A percentile compares a stretch with the other conserved stretches of the same genome.
These are phyloP conservation scores for Centella asiatica DNA, from an alignment of 129 eudicot species.

Conservation along the genomic window DNA sequence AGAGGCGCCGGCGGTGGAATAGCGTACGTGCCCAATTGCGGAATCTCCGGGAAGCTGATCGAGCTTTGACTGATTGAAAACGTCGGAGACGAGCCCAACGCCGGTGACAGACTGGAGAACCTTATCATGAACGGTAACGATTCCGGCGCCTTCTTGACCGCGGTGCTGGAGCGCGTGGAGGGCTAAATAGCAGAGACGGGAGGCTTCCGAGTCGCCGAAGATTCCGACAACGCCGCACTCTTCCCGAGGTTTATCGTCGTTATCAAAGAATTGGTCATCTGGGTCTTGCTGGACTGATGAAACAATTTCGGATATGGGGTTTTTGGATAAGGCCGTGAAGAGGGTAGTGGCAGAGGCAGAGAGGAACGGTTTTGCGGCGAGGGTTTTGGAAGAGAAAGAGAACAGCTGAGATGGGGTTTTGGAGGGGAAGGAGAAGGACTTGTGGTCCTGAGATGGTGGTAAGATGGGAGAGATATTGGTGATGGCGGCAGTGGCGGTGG, in stretches of 20 bases:
- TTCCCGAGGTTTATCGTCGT: constrained; percentile 36
- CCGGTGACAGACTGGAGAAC: constrained; percentile 29
- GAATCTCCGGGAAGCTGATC: constrained; percentile 33
- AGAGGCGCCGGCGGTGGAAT: constrained; percentile 39
- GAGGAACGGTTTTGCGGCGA: constrained; percentile 8
- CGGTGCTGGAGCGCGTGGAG: constrained; percentile 58
- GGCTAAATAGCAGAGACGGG: constrained; percentile 38
- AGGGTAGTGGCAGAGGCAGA: constrained; percentile 6
- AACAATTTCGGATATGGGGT: constrained; percentile 21
- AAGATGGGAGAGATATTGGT: constrained; percentile 1
- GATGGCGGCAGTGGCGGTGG: no score
- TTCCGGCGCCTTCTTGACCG: constrained; percentile 53
- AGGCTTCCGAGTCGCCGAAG: constrained; percentile 45
- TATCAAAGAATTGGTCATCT: background rate
- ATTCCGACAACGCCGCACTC: constrained; percentile 60
- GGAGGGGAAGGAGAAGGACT: constrained; percentile 5
- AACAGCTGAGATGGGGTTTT: background rate
- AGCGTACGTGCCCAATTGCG: constrained; percentile 42
- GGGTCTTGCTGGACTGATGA: constrained; percentile 10
- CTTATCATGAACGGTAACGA: constrained; percentile 23
- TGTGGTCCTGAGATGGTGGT: background rate
- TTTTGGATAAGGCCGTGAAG: constrained; percentile 10
- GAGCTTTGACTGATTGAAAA: constrained; percentile 33
- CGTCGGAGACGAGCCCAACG: constrained; percentile 36
- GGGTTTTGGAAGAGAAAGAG: constrained; percentile 19